Conservation (phyloP, 345 rosid species). For the Garcia nutans region DNA sequence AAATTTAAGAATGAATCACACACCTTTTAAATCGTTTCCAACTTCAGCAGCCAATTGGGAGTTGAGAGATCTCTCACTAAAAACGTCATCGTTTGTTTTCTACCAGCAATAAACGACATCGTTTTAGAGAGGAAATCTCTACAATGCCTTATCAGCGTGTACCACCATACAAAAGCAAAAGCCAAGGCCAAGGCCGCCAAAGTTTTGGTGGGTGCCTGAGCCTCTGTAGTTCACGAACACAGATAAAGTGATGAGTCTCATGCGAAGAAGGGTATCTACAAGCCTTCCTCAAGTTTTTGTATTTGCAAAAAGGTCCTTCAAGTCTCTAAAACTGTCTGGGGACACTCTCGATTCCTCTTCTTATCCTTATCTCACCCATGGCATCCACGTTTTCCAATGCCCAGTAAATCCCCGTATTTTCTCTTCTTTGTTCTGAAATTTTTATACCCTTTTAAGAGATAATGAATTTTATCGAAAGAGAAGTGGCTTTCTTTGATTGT, state of each 20-base stretch:
- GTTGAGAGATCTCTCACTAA: no score
- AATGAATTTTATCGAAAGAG: background rate
- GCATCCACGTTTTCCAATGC: slow-evolving; percentile 92
- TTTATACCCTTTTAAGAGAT: background rate
- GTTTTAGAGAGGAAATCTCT: background rate
- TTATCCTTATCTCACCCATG: slow-evolving; percentile 53
- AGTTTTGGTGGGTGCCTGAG: background rate
- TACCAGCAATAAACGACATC: background rate
- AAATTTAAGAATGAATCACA: no score
- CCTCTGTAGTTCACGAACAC: background rate
- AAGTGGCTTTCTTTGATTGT: slow-evolving; percentile 3
- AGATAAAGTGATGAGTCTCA: slow-evolving; percentile 30
- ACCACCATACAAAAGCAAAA: slow-evolving; percentile 3
- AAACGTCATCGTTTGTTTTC: background rate
- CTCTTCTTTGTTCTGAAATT: background rate
- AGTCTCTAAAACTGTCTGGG: slow-evolving; percentile 40
- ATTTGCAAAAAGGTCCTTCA: slow-evolving; percentile 52
- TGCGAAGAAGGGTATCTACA: slow-evolving; percentile 35
- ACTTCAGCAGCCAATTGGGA: no score
- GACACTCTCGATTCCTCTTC: slow-evolving; percentile 46
- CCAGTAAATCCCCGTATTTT: slow-evolving; percentile 48
- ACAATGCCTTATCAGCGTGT: background rate
- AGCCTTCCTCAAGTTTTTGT: slow-evolving; percentile 36
- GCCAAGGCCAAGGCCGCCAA: slow-evolving; percentile 20
- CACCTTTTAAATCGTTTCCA: no score